Percentiles rank a stretch among this genome's conserved stretches.
Conservation (phyloP, 78 protist species). For the Dictyostelium purpureum region DNA sequence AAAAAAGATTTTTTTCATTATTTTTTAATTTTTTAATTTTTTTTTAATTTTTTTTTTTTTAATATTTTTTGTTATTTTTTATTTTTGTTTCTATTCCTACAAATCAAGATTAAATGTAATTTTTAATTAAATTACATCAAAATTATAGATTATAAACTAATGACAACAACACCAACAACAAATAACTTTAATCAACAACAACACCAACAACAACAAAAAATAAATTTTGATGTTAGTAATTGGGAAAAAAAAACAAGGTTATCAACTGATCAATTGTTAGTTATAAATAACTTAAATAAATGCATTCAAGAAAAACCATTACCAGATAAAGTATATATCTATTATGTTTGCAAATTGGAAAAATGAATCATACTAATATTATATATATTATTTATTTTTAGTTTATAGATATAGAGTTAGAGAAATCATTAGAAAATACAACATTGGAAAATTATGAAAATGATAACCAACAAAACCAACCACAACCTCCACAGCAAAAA, state of each 20-base stretch:
- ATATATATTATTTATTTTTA: not conserved
- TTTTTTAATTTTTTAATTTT: too few species aligned
- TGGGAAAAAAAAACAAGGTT: conserved; percentile 68
- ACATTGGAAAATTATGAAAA: not conserved
- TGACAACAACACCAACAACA: not conserved
- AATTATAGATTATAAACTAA: too few species aligned
- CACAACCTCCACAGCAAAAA: not conserved
- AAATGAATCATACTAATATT: too few species aligned
- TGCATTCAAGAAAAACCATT: conserved; percentile 7
- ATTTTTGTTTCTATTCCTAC: too few species aligned
- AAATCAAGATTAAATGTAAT: too few species aligned
- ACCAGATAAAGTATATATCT: conserved; percentile 22
- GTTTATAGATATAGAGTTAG: not conserved
- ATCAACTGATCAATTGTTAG: conserved; percentile 23
- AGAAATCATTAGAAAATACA: not conserved
- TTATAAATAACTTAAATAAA: conserved; percentile 15
- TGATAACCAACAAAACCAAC: not conserved
- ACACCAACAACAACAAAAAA: not conserved
- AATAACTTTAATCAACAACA: not conserved
- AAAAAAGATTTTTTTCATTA: not conserved
- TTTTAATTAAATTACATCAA: too few species aligned
- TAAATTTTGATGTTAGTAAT: conserved; percentile 26
- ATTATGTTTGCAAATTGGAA: not conserved
- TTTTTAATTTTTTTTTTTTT: too few species aligned
- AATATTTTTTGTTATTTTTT: too few species aligned